Conservation (phyloP, 495 filamentous ascomycete genomes). For the Xylaria sp. region DNA sequence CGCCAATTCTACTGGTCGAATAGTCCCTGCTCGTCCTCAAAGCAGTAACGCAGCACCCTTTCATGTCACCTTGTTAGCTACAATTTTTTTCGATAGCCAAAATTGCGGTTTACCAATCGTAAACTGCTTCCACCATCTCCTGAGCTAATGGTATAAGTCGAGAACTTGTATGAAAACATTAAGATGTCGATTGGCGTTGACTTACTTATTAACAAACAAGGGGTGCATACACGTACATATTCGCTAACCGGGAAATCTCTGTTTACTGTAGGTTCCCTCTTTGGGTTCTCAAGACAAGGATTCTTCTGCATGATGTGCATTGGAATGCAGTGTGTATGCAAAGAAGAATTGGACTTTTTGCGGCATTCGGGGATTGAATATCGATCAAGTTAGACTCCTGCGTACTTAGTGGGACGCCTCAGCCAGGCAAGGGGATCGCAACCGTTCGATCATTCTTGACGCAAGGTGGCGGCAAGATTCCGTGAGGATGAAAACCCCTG, state of each 20-base stretch:
- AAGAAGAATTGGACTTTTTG: neutral
- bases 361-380: conserved; percentile 8
- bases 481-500: conserved; percentile 14
- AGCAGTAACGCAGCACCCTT: conserved; percentile 4
- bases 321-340: neutral
- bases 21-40: conserved; percentile 14
- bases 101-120: conserved; percentile 1
- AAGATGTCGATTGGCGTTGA: neutral
- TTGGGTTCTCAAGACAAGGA: conserved; percentile 1
- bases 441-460: conserved; percentile 16
- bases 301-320: no score
- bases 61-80: neutral
- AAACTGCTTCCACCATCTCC: neutral
- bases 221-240: neutral
- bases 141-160: neutral
- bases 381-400: conserved; percentile 10
- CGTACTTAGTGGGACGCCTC: conserved; percentile 11
- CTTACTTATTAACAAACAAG: neutral
- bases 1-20: conserved; percentile 17
- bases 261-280: neutral
- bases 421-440: neutral
- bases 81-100: neutral
- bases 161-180: neutral
- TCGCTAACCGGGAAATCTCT: neutral
- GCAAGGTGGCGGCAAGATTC: neutral